Evolutionary conservation across 2,329 filamentous ascomycete genomes (phyloP).

Genomic region (Paracamarosporium sp.): DNA sequence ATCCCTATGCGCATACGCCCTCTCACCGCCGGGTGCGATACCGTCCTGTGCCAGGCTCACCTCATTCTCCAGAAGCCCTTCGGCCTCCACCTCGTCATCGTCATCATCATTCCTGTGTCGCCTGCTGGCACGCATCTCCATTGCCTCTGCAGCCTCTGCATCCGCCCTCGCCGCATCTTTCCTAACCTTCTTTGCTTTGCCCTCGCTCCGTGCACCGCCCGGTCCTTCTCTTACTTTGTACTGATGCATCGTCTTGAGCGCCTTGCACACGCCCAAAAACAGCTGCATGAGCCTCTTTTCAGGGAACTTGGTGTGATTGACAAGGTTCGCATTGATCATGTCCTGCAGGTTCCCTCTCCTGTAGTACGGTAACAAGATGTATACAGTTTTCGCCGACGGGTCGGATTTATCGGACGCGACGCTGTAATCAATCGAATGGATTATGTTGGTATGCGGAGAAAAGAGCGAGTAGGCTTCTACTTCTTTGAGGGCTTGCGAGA

Average conservation of each 20-base stretch:
- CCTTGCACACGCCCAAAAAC: conserved; percentile 90
- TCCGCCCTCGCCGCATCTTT: conserved; percentile 60
- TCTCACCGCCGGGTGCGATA: conserved; percentile 69
- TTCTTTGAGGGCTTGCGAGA: conserved; percentile 93
- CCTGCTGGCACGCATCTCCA: conserved; percentile 51
- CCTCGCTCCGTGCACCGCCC: conserved; percentile 56
- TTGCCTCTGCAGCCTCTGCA: conserved; percentile 51
- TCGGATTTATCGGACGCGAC: conserved; percentile 75
- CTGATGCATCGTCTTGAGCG: conserved; percentile 88
- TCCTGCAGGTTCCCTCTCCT: conserved; percentile 94
- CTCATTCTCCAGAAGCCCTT: conserved; percentile 80
- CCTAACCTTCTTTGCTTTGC: conserved; percentile 62
- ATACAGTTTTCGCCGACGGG: conserved; percentile 85
- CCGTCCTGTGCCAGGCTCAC: conserved; percentile 72
- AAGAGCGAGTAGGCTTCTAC: conserved; percentile 97
- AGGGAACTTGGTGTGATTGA: conserved; percentile 91
- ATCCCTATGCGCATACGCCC: conserved; percentile 92
- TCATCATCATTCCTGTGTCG: conserved; percentile 59
- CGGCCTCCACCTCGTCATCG: conserved; percentile 76
- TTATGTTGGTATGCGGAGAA: conserved; percentile 81
- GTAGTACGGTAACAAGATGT: conserved; percentile 96
- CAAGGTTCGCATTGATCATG: conserved; percentile 96
- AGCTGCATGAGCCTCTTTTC: conserved; percentile 87
- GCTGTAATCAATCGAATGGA: conserved; percentile 81
- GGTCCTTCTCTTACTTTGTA: conserved; percentile 71